Base-by-base conservation (phyloP, 345 rosid genomes). In the Rhizophora mangle region DNA sequence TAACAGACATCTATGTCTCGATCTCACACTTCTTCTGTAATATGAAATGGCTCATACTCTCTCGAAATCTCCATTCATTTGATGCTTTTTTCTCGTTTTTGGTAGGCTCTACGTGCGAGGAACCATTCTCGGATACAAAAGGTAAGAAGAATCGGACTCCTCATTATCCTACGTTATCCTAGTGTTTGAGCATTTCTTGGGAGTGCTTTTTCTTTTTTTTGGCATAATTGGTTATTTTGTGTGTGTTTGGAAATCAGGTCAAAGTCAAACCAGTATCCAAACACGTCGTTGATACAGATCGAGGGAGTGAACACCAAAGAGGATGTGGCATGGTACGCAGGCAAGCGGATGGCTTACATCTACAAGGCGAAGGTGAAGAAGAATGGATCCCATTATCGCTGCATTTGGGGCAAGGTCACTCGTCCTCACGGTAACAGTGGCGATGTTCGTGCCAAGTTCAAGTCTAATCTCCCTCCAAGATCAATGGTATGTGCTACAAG, bases 231-330 rank as follows among this genome's bases (percentile, higher is more conserved):
- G 61, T 18, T 34, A 24, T 8, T 26, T 43, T 59, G 37, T 29
- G 20, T 59, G 21, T 16, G 36, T 8, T 67, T 32, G 51, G 62
- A 21, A 18, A 27, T 36, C 21, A 73, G 77, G 60, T 74, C 77
- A 1, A 74, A 74, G 68, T 68, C 77, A 60, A 74, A 74, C 64
- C 77, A 74, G 64, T 74, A 74, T 34, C 77, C 77, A 37, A 74
- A 39, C 64, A 74, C 77, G 2, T 74, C 77, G 4, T 39, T 74
- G 58, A n/a, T 74, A 13, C 77, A 74, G 72, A 74, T 74, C 49
- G 78, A 74, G 72, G 78, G 78, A 15, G 78, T 74, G 58, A 74
- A 68, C 68, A 74, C 78, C 10, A 74, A 74, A 32, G 78, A 74
- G 49, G 78, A 74, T 37, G 78, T 74, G 6, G 37, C 34, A 2